Base-by-base conservation (phyloP, 75 land plant species). In the Azolla pinnata region DNA sequence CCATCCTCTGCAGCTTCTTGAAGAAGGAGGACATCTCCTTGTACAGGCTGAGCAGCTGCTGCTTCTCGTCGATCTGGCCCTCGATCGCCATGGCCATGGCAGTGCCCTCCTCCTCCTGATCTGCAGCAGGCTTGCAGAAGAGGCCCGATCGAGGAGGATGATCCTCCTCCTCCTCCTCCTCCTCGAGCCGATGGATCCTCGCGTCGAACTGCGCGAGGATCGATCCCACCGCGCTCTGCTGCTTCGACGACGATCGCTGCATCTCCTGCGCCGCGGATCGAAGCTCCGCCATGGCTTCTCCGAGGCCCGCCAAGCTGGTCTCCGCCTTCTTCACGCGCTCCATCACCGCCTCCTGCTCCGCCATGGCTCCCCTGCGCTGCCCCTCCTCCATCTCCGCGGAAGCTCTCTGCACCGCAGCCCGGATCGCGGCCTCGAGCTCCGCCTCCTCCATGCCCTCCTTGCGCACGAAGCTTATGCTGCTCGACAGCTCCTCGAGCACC, bases 91-190 rank as follows among this genome's bases (percentile, higher is more conserved):
- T 24, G 2, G 27, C 2, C 12, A 25, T 29, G 1, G 25, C 63
- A 19, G 58, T 0, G 33, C 54, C 56, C 1, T 56, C 26, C 27
- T 59, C 59, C 18, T 66, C 64, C 19, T 62, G 48, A 12, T 60
- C 57, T 47, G 56, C 26, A 3, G 70, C 52, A 49, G 51, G 59
- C 20, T 20, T 57, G 1, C 16, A 44, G 24, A 72, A 33, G 0
- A 72, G 54, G 24, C 14, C 27, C 2, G 49, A 4, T 2, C n/a
- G 49, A 46, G 49, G 21, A 14, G 12, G 14, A 14, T 38, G 42
- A 23, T 46, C 49, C 49, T 18, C 2, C 3, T 4, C 17, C 27
- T 52, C 29, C 1, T 10, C 54, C 29, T 52, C 27, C 14, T 52
- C 27, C 12, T 26, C 24, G 12, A 52, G 16, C 18, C 27, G 29